Base-by-base conservation (phyloP, 140 eudicot species). In the Erigeron philadelphicus region DNA sequence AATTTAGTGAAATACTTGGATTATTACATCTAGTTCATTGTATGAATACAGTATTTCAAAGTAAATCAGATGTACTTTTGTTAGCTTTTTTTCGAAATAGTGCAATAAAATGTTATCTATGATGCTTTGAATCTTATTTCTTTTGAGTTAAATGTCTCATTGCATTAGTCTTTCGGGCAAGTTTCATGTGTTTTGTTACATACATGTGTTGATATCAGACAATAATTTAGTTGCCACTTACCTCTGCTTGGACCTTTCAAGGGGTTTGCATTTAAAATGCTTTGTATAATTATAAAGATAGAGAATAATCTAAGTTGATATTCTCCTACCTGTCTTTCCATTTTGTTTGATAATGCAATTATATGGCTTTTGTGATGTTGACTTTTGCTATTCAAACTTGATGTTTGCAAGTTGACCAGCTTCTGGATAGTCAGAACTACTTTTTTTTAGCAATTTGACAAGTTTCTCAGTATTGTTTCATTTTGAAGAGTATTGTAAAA, bases 1-100 rank as follows among this genome's bases (percentile, higher is more conserved):
- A 35, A 31, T 4, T 31, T 31, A 31, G 38, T 46, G 60, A 56
- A 42, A 69, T 63, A 50, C 71, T 68, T 67, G 40, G 70, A 49
- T 48, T 60, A 49, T 48, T 60, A 42, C 21, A 19, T 56, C 58
- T 56, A 45, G 8, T 71, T 48, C 64, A 38, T 11, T 71, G 81
- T 76, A 55, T 64, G 72, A 64, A 65, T 65, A 54, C 67, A 10
- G 60, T 64, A 46, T 56, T 62, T 19, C 69, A 21, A 72, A 65
- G 56, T 48, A 72, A 72, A 21, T 12, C 13, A 18, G 25, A 66
- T 78, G 82, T 72, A 78, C 69, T 56, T 42, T 35, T 72, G 53
- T 46, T 78, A 78, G 65, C 61, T 55, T 71, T 72, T 41, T 69
- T 11, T 7, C 16, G 46, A 57, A 35, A 71, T 71, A 64, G 73